Evolutionary conservation across 192 early-diverging fungal genomes (phyloP).

Genomic region (Piromyces sp.): DNA sequence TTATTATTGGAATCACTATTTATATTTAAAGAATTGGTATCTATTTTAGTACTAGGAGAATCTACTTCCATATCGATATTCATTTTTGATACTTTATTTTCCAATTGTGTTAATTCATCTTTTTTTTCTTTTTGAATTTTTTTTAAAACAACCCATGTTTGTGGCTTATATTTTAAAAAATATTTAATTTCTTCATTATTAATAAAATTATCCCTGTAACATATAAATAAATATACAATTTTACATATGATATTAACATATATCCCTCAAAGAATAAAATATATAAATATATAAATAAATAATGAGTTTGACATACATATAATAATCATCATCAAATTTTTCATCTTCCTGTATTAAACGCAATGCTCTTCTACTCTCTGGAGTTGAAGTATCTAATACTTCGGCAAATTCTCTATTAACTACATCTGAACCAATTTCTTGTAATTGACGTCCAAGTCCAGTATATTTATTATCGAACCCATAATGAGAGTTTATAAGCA

Average conservation of each 20-base stretch:
- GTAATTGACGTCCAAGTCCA: slow-evolving; percentile 54
- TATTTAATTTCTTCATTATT: slow-evolving; percentile 70
- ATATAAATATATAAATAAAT: neutral
- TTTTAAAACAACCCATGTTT: slow-evolving; percentile 41
- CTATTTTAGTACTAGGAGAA: neutral
- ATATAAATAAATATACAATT: too few relatives aligned
- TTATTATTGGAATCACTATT: too few relatives aligned
- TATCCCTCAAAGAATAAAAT: too few relatives aligned
- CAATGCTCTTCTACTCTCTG: slow-evolving; percentile 28
- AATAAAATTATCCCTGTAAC: slow-evolving; percentile 65
- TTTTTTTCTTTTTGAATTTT: slow-evolving; percentile 36
- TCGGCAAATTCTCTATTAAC: slow-evolving; percentile 16
- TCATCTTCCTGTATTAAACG: slow-evolving; percentile 53
- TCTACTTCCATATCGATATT: neutral
- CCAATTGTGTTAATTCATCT: neutral
- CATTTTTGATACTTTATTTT: neutral
- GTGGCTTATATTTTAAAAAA: slow-evolving; percentile 54
- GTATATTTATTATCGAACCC: slow-evolving; percentile 82
- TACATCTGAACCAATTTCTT: slow-evolving; percentile 30
- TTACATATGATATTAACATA: too few relatives aligned
- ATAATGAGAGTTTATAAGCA: slow-evolving; percentile 29
- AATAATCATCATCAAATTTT: slow-evolving; percentile 85
- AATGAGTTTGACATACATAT: slow-evolving; percentile 47
- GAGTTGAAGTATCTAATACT: slow-evolving; percentile 25
- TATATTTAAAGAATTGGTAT: too few relatives aligned